Base-by-base conservation (phyloP, 805 yeast species). In the Yamadazyma sp. region DNA sequence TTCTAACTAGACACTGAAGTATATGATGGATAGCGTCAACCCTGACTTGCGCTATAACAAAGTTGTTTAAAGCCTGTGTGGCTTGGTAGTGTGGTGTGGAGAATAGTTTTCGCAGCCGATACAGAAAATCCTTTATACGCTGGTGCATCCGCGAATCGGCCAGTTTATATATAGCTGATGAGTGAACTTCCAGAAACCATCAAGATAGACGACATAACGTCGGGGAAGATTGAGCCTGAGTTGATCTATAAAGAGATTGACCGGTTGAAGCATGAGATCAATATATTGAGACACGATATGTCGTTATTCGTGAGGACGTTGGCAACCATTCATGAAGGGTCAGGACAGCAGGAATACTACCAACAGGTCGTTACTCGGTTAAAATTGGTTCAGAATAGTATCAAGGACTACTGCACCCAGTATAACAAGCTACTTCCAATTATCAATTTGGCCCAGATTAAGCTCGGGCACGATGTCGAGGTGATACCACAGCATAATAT, bases 381-480 rank as follows among this genome's bases (percentile, higher is more conserved):
- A 30, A 59, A 64, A 23, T 49, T 57, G 6, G 60, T 75, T 4
- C 69, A 66, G 43, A 47, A 40, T 10, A 59, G 63, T 37, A 70
- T 75, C 29, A 62, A 63, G 20, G 64, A 62, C 3, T 75, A 74
- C 41, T 64, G 70, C 43, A 55, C 48, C 5, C 61, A 70, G 35
- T 76, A 73, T 50, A 70, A 64, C 35, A 57, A 68, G 39, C 54
- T 76, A 12, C 53, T 73, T 2, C 80, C 82, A 3, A 63, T 76
- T 28, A 70, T 76, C 28, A 63, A 75, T 44, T 62, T 72, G 43
- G 64, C 79, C 1, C 78, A 75, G 49, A 64, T 71, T 21, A 72
- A 70, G 42, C 55, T 69, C 33, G 80, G 80, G 0, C 64, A 71
- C 40, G 75, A 70, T 28, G 78, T 71, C 3, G 78, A 73, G 45